phyloP scores from a whole-genome alignment of 495 filamentous ascomycete species.

The Aspergillus biplanus region DNA sequence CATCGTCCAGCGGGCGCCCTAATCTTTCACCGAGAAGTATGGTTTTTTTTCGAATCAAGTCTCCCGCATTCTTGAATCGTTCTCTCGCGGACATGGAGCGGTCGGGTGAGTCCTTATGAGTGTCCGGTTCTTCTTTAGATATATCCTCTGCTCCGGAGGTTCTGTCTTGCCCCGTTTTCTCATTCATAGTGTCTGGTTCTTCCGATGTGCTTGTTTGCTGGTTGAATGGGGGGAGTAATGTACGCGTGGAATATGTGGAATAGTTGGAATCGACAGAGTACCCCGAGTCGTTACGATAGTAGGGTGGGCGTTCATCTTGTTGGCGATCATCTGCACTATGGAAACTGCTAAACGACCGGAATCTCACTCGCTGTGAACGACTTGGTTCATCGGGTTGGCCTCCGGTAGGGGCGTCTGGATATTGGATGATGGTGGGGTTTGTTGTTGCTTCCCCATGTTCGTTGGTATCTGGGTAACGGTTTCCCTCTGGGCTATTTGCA shows the following conservation, averaged over 20 bases:
- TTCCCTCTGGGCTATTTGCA: conserved; percentile 5
- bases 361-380: conserved; percentile 19
- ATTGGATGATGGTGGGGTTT: neutral
- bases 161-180: neutral
- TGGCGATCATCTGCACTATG: conserved; percentile 13
- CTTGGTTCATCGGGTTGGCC: neutral
- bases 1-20: conserved; percentile 45
- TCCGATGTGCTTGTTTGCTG: conserved; percentile 5
- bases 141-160: neutral
- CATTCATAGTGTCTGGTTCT: neutral
- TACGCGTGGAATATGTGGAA: conserved; percentile 16
- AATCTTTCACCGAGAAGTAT: conserved; percentile 38
- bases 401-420: neutral
- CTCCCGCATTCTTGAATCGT: conserved; percentile 38
- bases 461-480: neutral
- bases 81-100: conserved; percentile 29
- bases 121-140: neutral
- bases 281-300: conserved; percentile 26
- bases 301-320: conserved; percentile 16
- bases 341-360: conserved; percentile 26
- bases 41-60: conserved; percentile 44
- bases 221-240: conserved; percentile 15
- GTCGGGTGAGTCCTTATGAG: conserved; percentile 12
- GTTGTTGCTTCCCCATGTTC: neutral
- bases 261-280: conserved; percentile 21